Percentiles rank a stretch among this genome's conserved stretches.
phyloP scores from a whole-genome alignment of 106 monocot genomes.

The Gastrodia elata region DNA sequence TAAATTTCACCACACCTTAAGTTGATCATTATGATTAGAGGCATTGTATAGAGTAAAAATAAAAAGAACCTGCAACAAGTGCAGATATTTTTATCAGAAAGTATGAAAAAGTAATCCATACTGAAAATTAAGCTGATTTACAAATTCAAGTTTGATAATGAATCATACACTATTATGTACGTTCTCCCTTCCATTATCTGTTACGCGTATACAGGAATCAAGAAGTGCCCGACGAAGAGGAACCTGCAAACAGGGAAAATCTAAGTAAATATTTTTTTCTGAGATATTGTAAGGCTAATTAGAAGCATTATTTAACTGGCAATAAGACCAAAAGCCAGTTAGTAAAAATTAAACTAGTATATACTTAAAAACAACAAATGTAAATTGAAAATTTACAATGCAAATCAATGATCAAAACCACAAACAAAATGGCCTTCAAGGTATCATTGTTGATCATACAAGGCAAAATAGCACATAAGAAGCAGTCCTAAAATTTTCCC shows the following conservation, averaged over 20 bases:
- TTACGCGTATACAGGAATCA: constrained; percentile 28
- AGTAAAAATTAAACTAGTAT: neutral
- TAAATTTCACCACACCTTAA: constrained; percentile 45
- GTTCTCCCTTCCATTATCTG: constrained; percentile 30
- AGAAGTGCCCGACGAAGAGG: constrained; percentile 23
- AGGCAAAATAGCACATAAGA: neutral
- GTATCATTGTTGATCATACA: neutral
- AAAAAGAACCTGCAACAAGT: constrained; percentile 62
- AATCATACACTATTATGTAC: constrained; percentile 26
- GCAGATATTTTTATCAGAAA: neutral
- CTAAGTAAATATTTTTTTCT: neutral
- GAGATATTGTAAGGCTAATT: neutral
- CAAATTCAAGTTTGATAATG: neutral
- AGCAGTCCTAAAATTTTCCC: too few species aligned
- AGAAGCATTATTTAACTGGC: neutral
- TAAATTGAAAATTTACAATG: neutral
- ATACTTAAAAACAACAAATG: neutral
- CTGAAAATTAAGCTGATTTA: neutral
- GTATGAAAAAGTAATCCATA: neutral
- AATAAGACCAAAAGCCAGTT: neutral
- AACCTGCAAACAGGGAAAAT: constrained; percentile 17
- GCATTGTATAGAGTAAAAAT: constrained; percentile 80
- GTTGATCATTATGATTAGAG: constrained; percentile 77
- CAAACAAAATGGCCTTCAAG: neutral
- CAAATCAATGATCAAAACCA: neutral